Evolutionary conservation across 75 land plant genomes (phyloP).

Genomic region (Sequoia sempervirens): DNA sequence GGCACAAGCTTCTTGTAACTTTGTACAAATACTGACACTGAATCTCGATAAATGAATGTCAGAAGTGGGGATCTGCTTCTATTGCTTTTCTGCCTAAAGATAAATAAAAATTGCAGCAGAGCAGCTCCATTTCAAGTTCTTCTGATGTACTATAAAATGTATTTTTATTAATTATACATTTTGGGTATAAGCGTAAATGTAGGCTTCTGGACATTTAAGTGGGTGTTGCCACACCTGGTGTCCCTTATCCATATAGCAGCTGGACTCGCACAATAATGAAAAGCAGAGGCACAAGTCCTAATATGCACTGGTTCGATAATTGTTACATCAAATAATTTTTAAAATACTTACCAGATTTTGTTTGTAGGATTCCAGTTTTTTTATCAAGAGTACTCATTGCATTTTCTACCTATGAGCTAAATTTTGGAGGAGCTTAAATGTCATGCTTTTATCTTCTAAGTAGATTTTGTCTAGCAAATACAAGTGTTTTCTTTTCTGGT

Average conservation of each 20-base stretch:
- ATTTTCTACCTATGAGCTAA: not conserved
- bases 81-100: not conserved
- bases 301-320: not conserved
- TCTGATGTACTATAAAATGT: not conserved
- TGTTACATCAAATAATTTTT: not conserved
- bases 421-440: not conserved
- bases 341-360: not conserved
- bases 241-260: not conserved
- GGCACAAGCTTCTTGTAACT: constrained; percentile 80
- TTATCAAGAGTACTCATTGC: not conserved
- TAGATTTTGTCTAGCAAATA: not conserved
- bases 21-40: not conserved
- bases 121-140: not conserved
- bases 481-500: not conserved
- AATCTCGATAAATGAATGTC: not conserved
- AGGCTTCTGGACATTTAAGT: not conserved
- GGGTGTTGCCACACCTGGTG: not conserved
- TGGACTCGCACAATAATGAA: not conserved
- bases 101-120: not conserved
- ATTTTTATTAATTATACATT: not conserved
- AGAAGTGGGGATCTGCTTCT: not conserved
- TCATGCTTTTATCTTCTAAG: not conserved
- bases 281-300: not conserved
- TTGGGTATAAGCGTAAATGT: not conserved
- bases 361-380: not conserved